Base-by-base conservation (phyloP, 495 filamentous ascomycete species). In the Penicillium fimorum region DNA sequence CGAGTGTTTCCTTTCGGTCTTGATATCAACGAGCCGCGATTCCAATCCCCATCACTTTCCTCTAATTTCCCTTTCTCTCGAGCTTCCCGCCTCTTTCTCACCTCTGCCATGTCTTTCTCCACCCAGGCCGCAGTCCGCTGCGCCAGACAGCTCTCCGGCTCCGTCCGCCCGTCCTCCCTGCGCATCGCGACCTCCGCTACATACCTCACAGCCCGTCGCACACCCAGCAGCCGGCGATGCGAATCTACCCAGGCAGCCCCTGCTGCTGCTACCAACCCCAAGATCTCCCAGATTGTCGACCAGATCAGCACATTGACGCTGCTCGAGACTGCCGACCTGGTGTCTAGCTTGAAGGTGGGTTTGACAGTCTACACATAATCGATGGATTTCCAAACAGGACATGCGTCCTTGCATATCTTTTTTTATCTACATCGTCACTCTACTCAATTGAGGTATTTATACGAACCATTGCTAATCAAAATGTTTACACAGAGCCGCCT, bases 231-330 rank as follows among this genome's bases (percentile, higher is more conserved):
- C 65, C 73, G 74, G 61, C 69, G 75, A 70, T 78, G 74, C 71
- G 71, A 79, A 64, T 78, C 76, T 29, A 77, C 76, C 50, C 70
- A 77, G 60, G 68, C 90, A 49, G 84, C 87, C 50, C 79, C 82
- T 52, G 80, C 81, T 53, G 69, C 81, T 18, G 72, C 81, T 54
- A 59, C 72, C 45, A 92, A 87, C 73, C 90, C 94, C 27, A 97
- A 97, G 82, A 94, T 99, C 63, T 63, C 84, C 49, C 82, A 81
- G 48, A 97, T 99, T 64, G 94, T 99, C 56, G 94, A 97, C 74
- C 92, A 97, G 73, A 97, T 99, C 69, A 92, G 92, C 75, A 85
- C 91, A 85, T 88, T 99, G 82, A 99, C 92, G 18, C 80, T 99
- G 54, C 75, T 99, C 65, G 95, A 99, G 81, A 99, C 95, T 7